These are phyloP conservation scores for Gentiana dahurica DNA, from an alignment of 257 asterid genomes.

Conservation along the genomic window DNA sequence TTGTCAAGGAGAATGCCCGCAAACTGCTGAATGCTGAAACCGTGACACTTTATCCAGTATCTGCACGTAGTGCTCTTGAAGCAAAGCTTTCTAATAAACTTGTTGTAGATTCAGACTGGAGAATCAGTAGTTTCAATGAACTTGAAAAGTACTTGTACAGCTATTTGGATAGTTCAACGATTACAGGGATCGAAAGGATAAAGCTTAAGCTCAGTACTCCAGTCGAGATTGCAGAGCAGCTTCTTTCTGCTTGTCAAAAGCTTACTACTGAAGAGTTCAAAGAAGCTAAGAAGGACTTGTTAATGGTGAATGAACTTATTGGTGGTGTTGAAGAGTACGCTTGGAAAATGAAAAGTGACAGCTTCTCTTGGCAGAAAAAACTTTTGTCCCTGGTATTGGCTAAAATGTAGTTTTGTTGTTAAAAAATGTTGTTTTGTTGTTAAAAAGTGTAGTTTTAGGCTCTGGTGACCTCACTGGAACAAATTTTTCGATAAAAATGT, in stretches of 20 bases:
- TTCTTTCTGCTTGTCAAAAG: constrained; percentile 70
- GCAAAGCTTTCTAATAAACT: constrained; percentile 48
- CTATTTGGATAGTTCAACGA: constrained; percentile 76
- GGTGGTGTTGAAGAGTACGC: constrained; percentile 52
- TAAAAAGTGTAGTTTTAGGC: no score
- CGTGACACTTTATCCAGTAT: constrained; percentile 64
- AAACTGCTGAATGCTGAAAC: constrained; percentile 70
- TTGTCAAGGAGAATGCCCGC: constrained; percentile 68
- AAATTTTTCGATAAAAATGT: no score
- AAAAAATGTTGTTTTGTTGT: background rate
- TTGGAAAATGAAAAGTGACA: constrained; percentile 62
- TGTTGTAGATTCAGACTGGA: constrained; percentile 32
- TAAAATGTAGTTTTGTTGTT: background rate
- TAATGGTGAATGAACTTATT: constrained; percentile 48
- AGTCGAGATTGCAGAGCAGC: constrained; percentile 62
- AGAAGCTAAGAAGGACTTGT: constrained; percentile 61
- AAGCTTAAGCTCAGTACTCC: constrained; percentile 93
- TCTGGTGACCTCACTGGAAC: no score
- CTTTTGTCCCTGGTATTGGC: constrained; percentile 62
- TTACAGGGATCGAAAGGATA: constrained; percentile 77
- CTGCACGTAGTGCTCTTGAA: constrained; percentile 86
- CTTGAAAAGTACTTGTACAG: constrained; percentile 76
- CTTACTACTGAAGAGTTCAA: constrained; percentile 58
- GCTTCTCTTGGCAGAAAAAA: constrained; percentile 71
- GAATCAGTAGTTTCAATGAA: constrained; percentile 47